Percentiles rank a stretch among this genome's conserved stretches.
Conservation (phyloP, 768 basidiomycete genomes). For the Auricularia heimuer region DNA sequence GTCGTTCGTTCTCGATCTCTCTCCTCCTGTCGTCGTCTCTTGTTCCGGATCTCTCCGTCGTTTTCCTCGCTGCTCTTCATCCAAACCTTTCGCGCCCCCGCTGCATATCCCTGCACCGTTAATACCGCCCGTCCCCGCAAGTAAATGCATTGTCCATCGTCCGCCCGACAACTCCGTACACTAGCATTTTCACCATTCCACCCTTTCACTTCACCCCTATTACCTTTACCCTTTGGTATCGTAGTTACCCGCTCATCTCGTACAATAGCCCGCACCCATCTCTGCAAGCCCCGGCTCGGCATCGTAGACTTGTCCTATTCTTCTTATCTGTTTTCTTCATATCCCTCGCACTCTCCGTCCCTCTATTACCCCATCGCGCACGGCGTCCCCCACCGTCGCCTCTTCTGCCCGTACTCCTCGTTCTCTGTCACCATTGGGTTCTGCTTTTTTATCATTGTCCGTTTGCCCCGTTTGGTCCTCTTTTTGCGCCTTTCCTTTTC, state of each 20-base stretch:
- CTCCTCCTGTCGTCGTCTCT: neutral
- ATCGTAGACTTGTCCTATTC: neutral
- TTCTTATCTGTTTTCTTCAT: constrained; percentile 23
- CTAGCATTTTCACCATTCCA: neutral
- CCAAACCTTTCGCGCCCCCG: neutral
- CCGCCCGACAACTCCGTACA: neutral
- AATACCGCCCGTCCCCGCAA: neutral
- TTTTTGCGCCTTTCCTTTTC: constrained; percentile 15
- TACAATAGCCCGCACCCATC: neutral
- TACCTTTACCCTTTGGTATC: neutral
- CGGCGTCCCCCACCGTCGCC: constrained; percentile 8
- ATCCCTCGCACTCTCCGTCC: constrained; percentile 44
- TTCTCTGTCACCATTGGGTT: constrained; percentile 12
- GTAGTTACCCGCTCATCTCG: neutral
- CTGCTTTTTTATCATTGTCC: constrained; percentile 10
- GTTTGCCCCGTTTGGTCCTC: constrained; percentile 21
- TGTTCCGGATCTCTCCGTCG: neutral
- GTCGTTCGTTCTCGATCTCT: neutral
- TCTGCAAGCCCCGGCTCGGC: neutral
- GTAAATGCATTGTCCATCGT: neutral
- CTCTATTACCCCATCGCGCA: constrained; percentile 5
- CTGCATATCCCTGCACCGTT: neutral
- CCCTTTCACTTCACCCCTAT: neutral
- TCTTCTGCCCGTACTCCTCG: constrained; percentile 11
- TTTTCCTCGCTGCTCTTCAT: neutral